Conservation (phyloP, 139 green algal species). For the Zygnema cylindricum region DNA sequence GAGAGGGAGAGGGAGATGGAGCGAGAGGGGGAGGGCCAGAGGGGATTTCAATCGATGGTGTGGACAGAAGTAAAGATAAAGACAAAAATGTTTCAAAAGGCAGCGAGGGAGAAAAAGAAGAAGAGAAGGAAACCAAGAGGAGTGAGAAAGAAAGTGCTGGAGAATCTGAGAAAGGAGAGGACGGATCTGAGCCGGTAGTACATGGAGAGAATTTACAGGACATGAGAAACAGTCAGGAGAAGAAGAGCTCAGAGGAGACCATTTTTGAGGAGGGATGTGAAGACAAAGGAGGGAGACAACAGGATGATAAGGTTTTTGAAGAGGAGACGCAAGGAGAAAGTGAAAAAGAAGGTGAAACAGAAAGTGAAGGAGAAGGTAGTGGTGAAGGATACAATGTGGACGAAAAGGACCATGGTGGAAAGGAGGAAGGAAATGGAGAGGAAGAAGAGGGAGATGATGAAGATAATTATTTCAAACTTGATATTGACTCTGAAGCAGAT, state of each 20-base stretch:
- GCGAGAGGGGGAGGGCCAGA: neutral
- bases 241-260: too few relatives aligned
- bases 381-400: neutral
- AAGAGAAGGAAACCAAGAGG: neutral
- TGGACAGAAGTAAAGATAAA: neutral
- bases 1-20: neutral
- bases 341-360: neutral
- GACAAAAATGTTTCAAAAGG: neutral
- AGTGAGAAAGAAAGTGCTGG: neutral
- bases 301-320: neutral
- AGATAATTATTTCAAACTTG: too few relatives aligned
- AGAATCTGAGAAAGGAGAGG: neutral
- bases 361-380: neutral
- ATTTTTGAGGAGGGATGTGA: too few relatives aligned
- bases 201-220: too few relatives aligned
- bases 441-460: neutral
- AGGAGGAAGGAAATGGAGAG: neutral
- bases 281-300: neutral
- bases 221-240: too few relatives aligned
- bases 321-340: neutral
- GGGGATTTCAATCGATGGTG: neutral
- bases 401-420: neutral
- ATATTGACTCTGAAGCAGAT: neutral
- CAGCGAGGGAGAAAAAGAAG: neutral
- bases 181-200: too few relatives aligned